Percentiles rank a stretch among this genome's conserved stretches.
Evolutionary conservation across 768 basidiomycete species (phyloP).

Genomic region (Lentinula guzmanii): DNA sequence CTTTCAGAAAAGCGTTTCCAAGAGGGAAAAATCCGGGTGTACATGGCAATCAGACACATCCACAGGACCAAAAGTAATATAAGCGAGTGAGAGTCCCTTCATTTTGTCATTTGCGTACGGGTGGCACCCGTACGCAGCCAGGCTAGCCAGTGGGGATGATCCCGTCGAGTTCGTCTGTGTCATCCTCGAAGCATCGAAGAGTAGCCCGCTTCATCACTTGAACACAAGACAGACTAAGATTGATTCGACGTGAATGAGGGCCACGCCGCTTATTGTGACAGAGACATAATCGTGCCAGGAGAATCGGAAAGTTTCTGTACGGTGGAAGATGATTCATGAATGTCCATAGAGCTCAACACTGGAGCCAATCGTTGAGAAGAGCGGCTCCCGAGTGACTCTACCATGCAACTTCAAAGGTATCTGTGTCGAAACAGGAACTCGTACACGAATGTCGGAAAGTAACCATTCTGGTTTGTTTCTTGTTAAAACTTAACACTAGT

Average conservation of each 20-base stretch:
- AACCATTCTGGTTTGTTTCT: neutral
- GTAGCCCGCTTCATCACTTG: neutral
- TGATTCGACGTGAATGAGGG: neutral
- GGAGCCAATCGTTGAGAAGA: neutral
- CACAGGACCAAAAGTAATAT: neutral
- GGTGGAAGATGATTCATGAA: neutral
- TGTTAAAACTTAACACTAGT: no score
- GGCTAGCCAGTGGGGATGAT: neutral
- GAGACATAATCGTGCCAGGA: neutral
- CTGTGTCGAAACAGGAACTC: neutral
- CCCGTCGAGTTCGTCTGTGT: neutral
- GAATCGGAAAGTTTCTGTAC: neutral
- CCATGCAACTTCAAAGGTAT: neutral
- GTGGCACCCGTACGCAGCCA: no score
- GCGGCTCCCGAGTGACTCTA: neutral
- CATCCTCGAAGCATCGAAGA: neutral
- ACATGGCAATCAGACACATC: neutral
- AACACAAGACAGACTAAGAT: neutral
- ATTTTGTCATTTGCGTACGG: neutral
- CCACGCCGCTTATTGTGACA: neutral
- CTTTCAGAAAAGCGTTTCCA: neutral
- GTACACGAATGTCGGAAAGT: neutral
- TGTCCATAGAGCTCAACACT: neutral
- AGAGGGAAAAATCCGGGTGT: neutral
- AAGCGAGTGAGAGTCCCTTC: neutral